Base-by-base conservation (phyloP, 495 filamentous ascomycete species). In the Articulospora tetracladia region DNA sequence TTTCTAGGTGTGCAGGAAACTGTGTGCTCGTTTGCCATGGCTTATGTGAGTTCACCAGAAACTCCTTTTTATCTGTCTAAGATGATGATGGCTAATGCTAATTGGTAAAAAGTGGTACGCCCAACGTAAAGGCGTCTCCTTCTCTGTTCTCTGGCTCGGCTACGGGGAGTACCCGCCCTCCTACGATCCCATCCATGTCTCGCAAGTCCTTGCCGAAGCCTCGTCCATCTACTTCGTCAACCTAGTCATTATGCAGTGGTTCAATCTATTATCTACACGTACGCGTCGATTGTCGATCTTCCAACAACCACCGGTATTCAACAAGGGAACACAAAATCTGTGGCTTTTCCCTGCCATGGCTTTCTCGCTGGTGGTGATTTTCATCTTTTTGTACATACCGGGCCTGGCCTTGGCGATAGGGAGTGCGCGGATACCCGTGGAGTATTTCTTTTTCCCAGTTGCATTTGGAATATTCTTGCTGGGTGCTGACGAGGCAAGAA, bases 211-310 rank as follows among this genome's bases (percentile, higher is more conserved):
- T 15, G 85, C 84, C 57, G 75, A 78, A 46, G 86, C 83, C 22
- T 84, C 80, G 27, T 83, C 79, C 23, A 82, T 90, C 30, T 91
- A 91, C 64, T 91, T 91, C 61, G 80, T 90, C 28, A 88, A 79
- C 15, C 73, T 91, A 10, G 85, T 91, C 8, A 79, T 87, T 3
- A 86, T 87, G 63, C 87, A 90, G 80, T 87, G 81, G 74, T 88
- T 88, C 73, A 88, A 85, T 65, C 75, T 90, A 11, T 76, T 90
- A 54, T 79, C 77, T 4, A 73, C 86, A 6, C 81, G 87, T n/a
- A 89, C 84, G 10, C 71, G 83, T 1, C 79, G 83, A 17, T 77
- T 89, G 32, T 81, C 75, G 53, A 83, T 89, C 57, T 83, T 90
- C 64, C 83, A 87, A 55, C 83, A 87, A 15, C 81, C 84, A 8